Evolutionary conservation across 140 eudicot species (phyloP).

Genomic region (Anethum foeniculum): DNA sequence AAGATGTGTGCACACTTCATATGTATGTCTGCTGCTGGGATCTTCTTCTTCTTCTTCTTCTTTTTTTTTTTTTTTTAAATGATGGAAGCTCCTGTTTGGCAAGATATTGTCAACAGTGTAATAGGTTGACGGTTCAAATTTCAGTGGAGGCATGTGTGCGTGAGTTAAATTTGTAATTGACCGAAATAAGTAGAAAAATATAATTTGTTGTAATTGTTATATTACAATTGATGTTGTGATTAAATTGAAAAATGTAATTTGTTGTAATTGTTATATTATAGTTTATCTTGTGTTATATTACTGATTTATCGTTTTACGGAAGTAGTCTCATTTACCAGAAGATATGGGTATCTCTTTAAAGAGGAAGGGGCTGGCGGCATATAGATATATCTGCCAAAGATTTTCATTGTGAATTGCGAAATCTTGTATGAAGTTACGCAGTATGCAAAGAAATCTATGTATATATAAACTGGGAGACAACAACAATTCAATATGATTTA

Average conservation of each 20-base stretch:
- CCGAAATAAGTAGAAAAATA: background rate
- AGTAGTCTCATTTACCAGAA: background rate
- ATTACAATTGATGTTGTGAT: background rate
- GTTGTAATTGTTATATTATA: background rate
- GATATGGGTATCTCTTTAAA: background rate
- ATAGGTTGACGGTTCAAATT: background rate
- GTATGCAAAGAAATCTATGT: no score
- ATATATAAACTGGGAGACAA: no score
- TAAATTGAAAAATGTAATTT: no score
- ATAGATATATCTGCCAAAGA: background rate
- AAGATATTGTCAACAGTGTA: background rate
- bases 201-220: background rate
- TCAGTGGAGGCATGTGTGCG: background rate
- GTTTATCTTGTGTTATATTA: background rate
- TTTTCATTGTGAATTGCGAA: background rate
- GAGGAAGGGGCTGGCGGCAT: background rate
- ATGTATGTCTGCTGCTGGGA: background rate
- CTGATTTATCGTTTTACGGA: background rate
- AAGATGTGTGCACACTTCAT: background rate
- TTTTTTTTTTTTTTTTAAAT: no score
- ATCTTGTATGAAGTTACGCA: no score
- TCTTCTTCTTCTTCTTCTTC: no score
- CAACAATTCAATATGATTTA: background rate
- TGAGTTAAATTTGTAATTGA: background rate
- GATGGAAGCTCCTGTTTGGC: background rate